A percentile compares a stretch with the other conserved stretches of the same genome.
phyloP scores from a whole-genome alignment of 2,329 filamentous ascomycete genomes.

The Xylariaceae sp. region DNA sequence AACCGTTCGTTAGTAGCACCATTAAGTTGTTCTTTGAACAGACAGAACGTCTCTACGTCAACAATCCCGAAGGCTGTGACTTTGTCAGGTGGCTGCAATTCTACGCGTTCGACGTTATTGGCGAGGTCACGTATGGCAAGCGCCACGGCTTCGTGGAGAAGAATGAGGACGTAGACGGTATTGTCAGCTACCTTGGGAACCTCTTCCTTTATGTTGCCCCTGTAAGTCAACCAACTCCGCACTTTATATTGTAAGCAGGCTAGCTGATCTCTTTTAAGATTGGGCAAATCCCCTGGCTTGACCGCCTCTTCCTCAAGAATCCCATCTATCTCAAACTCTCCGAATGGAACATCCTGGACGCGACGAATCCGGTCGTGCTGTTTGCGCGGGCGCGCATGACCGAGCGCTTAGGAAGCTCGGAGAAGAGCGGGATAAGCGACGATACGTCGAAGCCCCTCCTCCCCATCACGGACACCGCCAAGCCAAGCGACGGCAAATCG shows the following conservation, averaged over 20 bases:
- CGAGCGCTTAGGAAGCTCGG: constrained; percentile 64
- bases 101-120: constrained; percentile 83
- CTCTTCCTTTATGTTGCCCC: constrained; percentile 76
- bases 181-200: constrained; percentile 66
- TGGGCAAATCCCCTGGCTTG: constrained; percentile 76
- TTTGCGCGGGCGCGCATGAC: constrained; percentile 73
- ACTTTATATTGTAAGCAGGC: not conserved
- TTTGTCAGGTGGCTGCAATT: constrained; percentile 78
- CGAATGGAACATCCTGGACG: constrained; percentile 69
- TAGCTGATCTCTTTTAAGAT: constrained; percentile 50
- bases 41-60: constrained; percentile 61
- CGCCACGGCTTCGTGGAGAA: constrained; percentile 76
- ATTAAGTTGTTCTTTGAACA: constrained; percentile 72
- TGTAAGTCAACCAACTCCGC: constrained; percentile 48
- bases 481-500: constrained; percentile 43
- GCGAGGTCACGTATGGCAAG: constrained; percentile 77
- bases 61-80: constrained; percentile 57
- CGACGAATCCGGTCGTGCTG: constrained; percentile 73
- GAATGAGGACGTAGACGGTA: constrained; percentile 77
- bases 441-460: constrained; percentile 45
- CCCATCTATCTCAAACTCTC: constrained; percentile 72
- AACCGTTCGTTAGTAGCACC: constrained; percentile 79
- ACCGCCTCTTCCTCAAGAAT: constrained; percentile 75
- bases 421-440: constrained; percentile 46
- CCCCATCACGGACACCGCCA: constrained; percentile 44